These are phyloP conservation scores for Durio zibethinus DNA, from an alignment of 345 rosid genomes.

Conservation along the genomic window DNA sequence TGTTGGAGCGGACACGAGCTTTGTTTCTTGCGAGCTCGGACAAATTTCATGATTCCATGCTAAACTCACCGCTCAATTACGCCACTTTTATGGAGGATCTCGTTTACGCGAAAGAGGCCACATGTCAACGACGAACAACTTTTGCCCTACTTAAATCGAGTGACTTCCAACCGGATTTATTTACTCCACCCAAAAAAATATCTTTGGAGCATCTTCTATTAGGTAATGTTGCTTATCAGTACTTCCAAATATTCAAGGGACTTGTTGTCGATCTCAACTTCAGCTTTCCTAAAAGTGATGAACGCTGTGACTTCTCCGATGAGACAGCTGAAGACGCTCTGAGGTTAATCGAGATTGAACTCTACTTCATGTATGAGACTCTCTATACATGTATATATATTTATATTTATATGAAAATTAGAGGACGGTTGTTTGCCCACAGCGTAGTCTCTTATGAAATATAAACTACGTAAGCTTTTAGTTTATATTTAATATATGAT, in stretches of 20 bases:
- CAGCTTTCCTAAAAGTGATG: conserved; percentile 47
- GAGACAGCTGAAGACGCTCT: conserved; percentile 35
- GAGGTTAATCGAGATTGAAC: conserved; percentile 53
- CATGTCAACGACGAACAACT: too few relatives aligned
- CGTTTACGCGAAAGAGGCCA: conserved; percentile 29
- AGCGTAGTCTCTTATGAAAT: too few relatives aligned
- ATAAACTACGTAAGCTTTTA: too few relatives aligned
- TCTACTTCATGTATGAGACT: conserved; percentile 58
- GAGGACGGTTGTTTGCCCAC: too few relatives aligned
- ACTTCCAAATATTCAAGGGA: conserved; percentile 46
- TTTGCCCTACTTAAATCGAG: too few relatives aligned
- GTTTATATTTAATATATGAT: too few relatives aligned
- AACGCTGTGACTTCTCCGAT: conserved; percentile 43
- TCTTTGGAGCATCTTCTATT: too few relatives aligned
- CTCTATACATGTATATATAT: too few relatives aligned
- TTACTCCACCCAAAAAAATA: too few relatives aligned
- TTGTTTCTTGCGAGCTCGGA: conserved; percentile 56
- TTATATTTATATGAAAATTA: too few relatives aligned
- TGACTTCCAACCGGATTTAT: too few relatives aligned
- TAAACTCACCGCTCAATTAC: conserved; percentile 56
- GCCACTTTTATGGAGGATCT: conserved; percentile 66
- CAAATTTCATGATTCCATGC: conserved; percentile 53
- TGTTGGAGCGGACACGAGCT: conserved; percentile 54
- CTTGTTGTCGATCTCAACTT: conserved; percentile 55
- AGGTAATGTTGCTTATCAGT: conserved; percentile 32